Conservation (phyloP, 2,329 filamentous ascomycete species). For the Neurospora sp. region DNA sequence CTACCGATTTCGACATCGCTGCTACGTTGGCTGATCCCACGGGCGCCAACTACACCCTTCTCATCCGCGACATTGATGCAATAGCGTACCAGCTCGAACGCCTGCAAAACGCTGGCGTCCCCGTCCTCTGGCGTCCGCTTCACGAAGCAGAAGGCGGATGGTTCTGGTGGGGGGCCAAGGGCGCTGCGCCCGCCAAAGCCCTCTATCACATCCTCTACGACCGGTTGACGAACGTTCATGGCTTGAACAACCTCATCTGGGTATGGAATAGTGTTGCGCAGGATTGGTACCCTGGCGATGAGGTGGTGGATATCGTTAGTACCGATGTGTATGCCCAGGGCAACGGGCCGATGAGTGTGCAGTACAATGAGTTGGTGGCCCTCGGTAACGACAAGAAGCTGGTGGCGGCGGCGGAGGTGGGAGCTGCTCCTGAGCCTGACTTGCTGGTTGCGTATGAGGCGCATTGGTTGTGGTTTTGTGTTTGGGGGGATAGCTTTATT, state of each 20-base stretch:
- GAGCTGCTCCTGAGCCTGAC: slow-evolving; percentile 32
- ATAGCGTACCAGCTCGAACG: slow-evolving; percentile 36
- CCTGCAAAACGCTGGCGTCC: slow-evolving; percentile 31
- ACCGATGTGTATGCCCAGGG: slow-evolving; percentile 35
- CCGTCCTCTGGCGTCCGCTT: slow-evolving; percentile 36
- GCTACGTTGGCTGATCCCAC: slow-evolving; percentile 30
- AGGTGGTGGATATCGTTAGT: slow-evolving; percentile 34
- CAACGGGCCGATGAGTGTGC: slow-evolving; percentile 33
- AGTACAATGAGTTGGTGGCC: slow-evolving; percentile 32
- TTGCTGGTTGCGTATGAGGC: slow-evolving; percentile 32
- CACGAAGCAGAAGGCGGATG: slow-evolving; percentile 40
- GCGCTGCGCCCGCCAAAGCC: slow-evolving; percentile 33
- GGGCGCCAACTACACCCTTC: slow-evolving; percentile 35
- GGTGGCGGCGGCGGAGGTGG: slow-evolving; percentile 36
- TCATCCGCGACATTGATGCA: slow-evolving; percentile 37
- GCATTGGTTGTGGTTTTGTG: slow-evolving; percentile 37
- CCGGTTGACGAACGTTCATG: slow-evolving; percentile 32
- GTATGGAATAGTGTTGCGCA: slow-evolving; percentile 36
- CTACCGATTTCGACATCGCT: slow-evolving; percentile 36
- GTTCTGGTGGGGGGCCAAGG: slow-evolving; percentile 44
- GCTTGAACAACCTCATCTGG: slow-evolving; percentile 38
- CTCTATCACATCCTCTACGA: slow-evolving; percentile 34
- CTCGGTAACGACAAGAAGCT: slow-evolving; percentile 36
- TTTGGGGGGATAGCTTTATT: slow-evolving; percentile 35
- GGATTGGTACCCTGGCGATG: slow-evolving; percentile 38